These are phyloP conservation scores for Capillidium rhysosporum DNA, from an alignment of 371 early-diverging fungal species.

Conservation along the genomic window DNA sequence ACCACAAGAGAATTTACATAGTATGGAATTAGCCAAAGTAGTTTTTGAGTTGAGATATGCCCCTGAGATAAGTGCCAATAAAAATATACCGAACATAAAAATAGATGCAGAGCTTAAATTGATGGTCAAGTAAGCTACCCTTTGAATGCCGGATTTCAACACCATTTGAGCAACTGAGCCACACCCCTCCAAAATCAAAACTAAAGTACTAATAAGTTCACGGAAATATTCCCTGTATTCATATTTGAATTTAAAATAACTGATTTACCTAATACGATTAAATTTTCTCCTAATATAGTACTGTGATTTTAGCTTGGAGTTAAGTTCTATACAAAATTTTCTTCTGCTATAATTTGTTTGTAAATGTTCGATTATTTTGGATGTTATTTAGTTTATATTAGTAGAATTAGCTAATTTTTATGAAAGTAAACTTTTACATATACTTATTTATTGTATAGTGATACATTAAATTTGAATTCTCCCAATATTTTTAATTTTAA, in stretches of 20 bases:
- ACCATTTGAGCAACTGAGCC: conserved; percentile 35
- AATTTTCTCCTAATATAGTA: no score
- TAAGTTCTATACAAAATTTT: no score
- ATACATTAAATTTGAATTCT: no score
- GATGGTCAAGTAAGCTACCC: conserved; percentile 16
- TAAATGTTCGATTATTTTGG: no score
- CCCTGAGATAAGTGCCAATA: conserved; percentile 48
- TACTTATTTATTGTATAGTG: no score
- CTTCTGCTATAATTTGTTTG: no score
- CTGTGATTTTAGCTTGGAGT: no score
- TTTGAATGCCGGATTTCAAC: background rate
- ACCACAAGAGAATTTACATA: conserved; percentile 37
- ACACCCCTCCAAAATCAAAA: conserved; percentile 42
- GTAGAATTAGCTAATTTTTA: no score
- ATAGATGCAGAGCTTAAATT: conserved; percentile 34
- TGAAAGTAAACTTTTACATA: no score
- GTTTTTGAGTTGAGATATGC: conserved; percentile 68
- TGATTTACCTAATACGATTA: background rate
- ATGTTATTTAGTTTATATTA: no score
- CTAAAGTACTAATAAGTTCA: conserved; percentile 61
- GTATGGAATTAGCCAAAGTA: conserved; percentile 41
- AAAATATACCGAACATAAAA: conserved; percentile 32
- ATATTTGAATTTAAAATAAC: background rate
- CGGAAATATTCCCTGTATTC: conserved; percentile 23
- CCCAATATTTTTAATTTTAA: no score